Base-by-base conservation (phyloP, 148 eudicot species). In the Amaranthus cruentus region DNA sequence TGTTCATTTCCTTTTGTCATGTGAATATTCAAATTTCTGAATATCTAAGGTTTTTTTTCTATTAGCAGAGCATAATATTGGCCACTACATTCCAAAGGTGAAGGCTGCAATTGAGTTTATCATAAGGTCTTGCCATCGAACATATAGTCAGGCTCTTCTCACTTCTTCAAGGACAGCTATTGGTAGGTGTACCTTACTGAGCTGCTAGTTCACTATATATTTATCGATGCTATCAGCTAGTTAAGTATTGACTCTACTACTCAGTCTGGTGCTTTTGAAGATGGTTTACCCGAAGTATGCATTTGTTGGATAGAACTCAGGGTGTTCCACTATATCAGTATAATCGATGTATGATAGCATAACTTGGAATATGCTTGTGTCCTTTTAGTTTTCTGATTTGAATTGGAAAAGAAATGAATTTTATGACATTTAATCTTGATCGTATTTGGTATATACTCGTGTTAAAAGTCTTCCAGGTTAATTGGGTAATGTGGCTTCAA, bases 21-120 rank as follows among this genome's bases (percentile, higher is more conserved):
- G 73, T n/a, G 10, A 61, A 4, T 42, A 5, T 42, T 14, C 1
- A 0, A 1, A 12, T 56, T 66, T 21, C 54, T 54, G 62, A 28
- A 53, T 6, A 69, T 49, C 44, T 7, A 18, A 11, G 49, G 65
- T 65, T 14, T 48, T 63, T 38, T 28, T 60, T 76, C 55, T 78
- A 59, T 74, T 75, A 63, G 62, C 91, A 95, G 99, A 84, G 86
- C 96, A 85, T 76, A 84, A 86, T 65, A 88, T 95, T 82, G 97
- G 96, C 66, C 99, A 91, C 80, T 92, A 91, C 86, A 88, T 95
- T 78, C 97, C 99, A 78, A 95, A 95, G 79, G 99, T 95, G 72
- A 95, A 91, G 88, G 91, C 97, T 83, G 97, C 99, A 62, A 95
- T 95, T 75, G 99, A 95, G 84, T 83, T 85, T 57, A 90, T 95